Conservation (phyloP, 202 grass and related monocot genomes). For the Elaeis oleifera region DNA sequence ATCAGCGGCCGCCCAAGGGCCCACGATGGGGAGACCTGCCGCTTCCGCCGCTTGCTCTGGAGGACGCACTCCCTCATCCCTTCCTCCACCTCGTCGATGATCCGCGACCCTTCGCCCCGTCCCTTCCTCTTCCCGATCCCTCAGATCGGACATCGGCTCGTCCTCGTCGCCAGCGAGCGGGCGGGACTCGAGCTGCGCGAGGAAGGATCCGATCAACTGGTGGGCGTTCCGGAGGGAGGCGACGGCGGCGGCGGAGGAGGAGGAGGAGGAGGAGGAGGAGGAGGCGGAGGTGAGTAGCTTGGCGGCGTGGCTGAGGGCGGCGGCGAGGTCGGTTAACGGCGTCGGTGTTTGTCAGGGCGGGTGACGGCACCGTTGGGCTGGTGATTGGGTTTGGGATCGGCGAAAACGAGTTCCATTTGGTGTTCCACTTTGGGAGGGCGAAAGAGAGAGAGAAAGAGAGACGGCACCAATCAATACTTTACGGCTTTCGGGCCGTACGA, state of each 20-base stretch:
- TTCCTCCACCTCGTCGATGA: constrained; percentile 37
- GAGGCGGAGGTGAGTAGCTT: too few relatives aligned
- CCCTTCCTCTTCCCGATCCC: background rate
- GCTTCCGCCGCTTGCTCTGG: constrained; percentile 32
- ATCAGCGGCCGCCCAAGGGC: constrained; percentile 22
- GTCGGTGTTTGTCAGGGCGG: too few relatives aligned
- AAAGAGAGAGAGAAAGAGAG: too few relatives aligned
- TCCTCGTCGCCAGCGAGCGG: background rate
- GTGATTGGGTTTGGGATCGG: constrained; percentile 8
- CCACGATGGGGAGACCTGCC: constrained; percentile 31
- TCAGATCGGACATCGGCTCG: constrained; percentile 26
- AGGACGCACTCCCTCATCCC: constrained; percentile 26
- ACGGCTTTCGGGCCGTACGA: too few relatives aligned
- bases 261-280: too few relatives aligned
- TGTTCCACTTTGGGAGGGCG: too few relatives aligned
- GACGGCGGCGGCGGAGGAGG: constrained; percentile 2
- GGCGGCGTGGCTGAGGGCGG: too few relatives aligned
- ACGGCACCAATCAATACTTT: too few relatives aligned
- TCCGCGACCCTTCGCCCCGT: background rate
- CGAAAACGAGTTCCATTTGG: constrained; percentile 24
- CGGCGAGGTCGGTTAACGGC: too few relatives aligned
- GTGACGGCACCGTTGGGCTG: background rate
- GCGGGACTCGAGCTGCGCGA: too few relatives aligned
- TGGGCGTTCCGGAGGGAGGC: constrained; percentile 32
- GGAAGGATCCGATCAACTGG: constrained; percentile 33